Base-by-base conservation (phyloP, 1,139 yeast genomes). In the Yamadazyma triangularis region DNA sequence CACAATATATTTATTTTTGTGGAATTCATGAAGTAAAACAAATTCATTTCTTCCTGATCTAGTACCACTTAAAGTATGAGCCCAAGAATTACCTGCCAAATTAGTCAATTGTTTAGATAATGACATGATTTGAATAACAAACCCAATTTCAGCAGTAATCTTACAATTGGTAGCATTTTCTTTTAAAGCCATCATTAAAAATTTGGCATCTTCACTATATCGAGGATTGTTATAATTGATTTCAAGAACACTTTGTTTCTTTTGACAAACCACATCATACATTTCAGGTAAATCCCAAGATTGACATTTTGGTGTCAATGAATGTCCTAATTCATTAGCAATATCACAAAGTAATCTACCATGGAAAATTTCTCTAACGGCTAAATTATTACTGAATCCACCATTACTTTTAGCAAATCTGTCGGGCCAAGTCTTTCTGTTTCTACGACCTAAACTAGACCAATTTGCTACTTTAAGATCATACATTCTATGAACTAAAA, bases 11-110 rank as follows among this genome's bases (percentile, higher is more conserved):
- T 81, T 80, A 49, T 81, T 79, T 50, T 81, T 77, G 19, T 79
- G 71, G 58, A 93, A 93, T 58, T 93, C 98, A 56, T 93, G 99
- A 37, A 91, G 64, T 55, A 93, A 68, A 71, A 93, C 86, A 53
- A 66, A 91, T 57, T 93, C 98, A 58, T 91, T 91, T 62, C 98
- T 77, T 48, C 95, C 97, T 10, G 96, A 95, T 50, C 99, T 76
- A 0, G 97, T 86, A 58, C 99, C 99, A 34, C 88, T 79, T 33
- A 93, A 66, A 0, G 98, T 91, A 44, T 86, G 88, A 3, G 95
- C 77, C 99, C 99, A 93, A 0, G 96, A 91, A 54, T 91, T 93
- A 46, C 99, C 99, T 1, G 98, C 97, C 42, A 93, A 65, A 44
- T 83, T 84, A 4, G 99, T 91, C 50, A 93, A 69, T 51, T 89